phyloP scores from a whole-genome alignment of 2,329 filamentous ascomycete genomes.

The Trichoderma polysporum region DNA sequence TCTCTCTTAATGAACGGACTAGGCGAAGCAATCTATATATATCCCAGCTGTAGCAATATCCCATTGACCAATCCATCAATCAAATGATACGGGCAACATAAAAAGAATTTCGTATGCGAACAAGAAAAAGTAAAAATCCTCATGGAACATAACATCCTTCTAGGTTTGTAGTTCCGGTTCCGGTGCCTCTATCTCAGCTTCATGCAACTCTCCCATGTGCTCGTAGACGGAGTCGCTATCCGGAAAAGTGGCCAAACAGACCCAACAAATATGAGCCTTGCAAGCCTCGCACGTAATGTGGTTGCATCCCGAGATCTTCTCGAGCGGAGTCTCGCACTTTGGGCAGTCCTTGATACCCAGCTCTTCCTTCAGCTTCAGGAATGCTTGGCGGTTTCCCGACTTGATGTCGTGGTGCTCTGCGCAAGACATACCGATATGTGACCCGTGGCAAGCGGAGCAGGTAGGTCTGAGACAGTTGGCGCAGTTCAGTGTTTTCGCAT shows the following conservation, averaged over 20 bases:
- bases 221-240: background rate
- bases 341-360: slow-evolving; percentile 44
- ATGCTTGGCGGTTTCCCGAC: slow-evolving; percentile 29
- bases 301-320: slow-evolving; percentile 47
- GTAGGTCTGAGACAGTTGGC: slow-evolving; percentile 35
- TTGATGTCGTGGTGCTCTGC: slow-evolving; percentile 32
- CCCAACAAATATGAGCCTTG: slow-evolving; percentile 48
- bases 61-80: too few relatives aligned
- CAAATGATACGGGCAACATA: too few relatives aligned
- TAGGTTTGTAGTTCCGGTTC: too few relatives aligned
- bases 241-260: slow-evolving; percentile 36
- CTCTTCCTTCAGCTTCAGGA: slow-evolving; percentile 34
- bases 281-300: slow-evolving; percentile 46
- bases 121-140: too few relatives aligned
- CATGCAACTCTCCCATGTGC: slow-evolving; percentile 10
- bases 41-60: too few relatives aligned
- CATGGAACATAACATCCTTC: too few relatives aligned
- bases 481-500: slow-evolving; percentile 32
- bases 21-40: too few relatives aligned
- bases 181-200: too few relatives aligned
- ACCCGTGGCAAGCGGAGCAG: slow-evolving; percentile 38
- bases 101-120: too few relatives aligned
- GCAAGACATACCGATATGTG: slow-evolving; percentile 37
- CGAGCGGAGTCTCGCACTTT: slow-evolving; percentile 39
- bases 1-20: too few relatives aligned